Conservation (phyloP, 768 basidiomycete species). For the Galerina sulciceps region DNA sequence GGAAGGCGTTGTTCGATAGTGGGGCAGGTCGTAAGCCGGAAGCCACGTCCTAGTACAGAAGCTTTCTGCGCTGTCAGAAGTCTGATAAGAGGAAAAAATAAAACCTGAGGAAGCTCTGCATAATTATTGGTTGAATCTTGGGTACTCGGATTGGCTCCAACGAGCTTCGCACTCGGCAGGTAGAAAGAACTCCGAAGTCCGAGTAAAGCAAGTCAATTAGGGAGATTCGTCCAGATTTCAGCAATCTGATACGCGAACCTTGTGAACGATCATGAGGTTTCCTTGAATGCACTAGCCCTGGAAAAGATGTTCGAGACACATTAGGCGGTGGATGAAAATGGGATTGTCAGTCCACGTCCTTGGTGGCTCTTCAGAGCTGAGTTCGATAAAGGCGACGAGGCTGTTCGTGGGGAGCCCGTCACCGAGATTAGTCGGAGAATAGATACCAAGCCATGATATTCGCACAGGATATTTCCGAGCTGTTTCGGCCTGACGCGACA, state of each 20-base stretch:
- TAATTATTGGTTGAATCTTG: too few species aligned
- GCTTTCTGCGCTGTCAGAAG: too few species aligned
- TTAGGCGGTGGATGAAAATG: constrained; percentile 5
- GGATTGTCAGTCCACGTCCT: constrained; percentile 7
- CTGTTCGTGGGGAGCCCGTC: constrained; percentile 2
- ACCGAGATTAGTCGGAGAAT: constrained; percentile 2
- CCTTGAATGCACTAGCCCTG: not conserved
- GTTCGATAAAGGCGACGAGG: not conserved
- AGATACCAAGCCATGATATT: not conserved
- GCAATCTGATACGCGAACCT: not conserved
- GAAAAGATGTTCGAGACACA: not conserved
- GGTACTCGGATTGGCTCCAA: too few species aligned
- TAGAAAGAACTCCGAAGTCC: not conserved
- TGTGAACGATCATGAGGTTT: not conserved
- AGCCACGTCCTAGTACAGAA: too few species aligned
- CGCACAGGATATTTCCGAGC: constrained; percentile 6
- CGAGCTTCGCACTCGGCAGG: too few species aligned
- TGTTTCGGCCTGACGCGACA: not conserved
- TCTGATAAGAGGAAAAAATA: too few species aligned
- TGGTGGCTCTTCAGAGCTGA: constrained; percentile 1
- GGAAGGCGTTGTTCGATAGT: too few species aligned
- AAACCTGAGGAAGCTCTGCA: too few species aligned
- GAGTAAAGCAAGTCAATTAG: not conserved
- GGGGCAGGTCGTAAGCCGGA: too few species aligned
- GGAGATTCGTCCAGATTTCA: too few species aligned